phyloP scores from a whole-genome alignment of 1,139 yeast genomes.

The Geotrichum fermentans region DNA sequence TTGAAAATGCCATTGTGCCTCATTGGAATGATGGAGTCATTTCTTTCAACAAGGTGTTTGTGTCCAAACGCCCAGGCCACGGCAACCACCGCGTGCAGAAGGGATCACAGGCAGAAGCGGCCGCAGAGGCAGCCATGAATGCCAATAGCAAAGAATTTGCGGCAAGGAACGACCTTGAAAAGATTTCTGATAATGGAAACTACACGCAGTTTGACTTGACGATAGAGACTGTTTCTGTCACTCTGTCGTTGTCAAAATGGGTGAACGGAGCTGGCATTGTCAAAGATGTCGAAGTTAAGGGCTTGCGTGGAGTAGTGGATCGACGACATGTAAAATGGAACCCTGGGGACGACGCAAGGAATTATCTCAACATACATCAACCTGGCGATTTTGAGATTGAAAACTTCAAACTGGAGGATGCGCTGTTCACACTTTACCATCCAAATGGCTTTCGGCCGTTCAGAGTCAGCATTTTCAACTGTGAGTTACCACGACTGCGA shows the following conservation, averaged over 20 bases:
- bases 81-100: slow-evolving; percentile 44
- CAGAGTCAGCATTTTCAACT: slow-evolving; percentile 77
- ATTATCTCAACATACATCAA: slow-evolving; percentile 63
- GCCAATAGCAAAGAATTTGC: slow-evolving; percentile 19
- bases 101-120: slow-evolving; percentile 70
- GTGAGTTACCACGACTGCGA: slow-evolving; percentile 72
- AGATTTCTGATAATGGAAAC: slow-evolving; percentile 74
- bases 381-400: slow-evolving; percentile 95
- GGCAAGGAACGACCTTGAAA: slow-evolving; percentile 33
- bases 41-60: slow-evolving; percentile 77
- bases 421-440: slow-evolving; percentile 72
- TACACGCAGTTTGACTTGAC: slow-evolving; percentile 93
- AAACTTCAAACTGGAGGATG: slow-evolving; percentile 75
- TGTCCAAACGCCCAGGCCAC: slow-evolving; percentile 68
- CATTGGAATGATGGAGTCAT: slow-evolving; percentile 90
- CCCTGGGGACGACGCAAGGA: slow-evolving; percentile 74
- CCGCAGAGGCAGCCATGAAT: slow-evolving; percentile 39
- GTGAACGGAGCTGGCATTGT: slow-evolving; percentile 83
- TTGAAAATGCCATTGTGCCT: slow-evolving; percentile 92
- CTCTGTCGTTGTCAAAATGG: slow-evolving; percentile 81
- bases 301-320: slow-evolving; percentile 87
- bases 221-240: slow-evolving; percentile 76
- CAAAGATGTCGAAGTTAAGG: slow-evolving; percentile 75
- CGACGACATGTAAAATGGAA: slow-evolving; percentile 83
- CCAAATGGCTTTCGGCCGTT: slow-evolving; percentile 80